Conservation (phyloP, 805 yeast species). For the Pichia rugopelliculosa region DNA sequence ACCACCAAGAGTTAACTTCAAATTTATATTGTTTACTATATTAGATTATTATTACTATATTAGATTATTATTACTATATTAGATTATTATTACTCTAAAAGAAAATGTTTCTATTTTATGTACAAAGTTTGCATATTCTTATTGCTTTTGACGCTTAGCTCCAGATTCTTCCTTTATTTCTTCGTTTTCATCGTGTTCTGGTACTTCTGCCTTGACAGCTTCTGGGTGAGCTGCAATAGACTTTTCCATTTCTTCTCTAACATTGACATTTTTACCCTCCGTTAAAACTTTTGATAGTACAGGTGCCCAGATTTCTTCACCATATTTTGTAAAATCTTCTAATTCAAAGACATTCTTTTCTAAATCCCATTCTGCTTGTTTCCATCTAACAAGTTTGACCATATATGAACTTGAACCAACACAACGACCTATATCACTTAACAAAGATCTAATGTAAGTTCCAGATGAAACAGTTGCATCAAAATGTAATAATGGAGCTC, state of each 20-base stretch:
- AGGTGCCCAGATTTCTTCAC: slow-evolving; percentile 62
- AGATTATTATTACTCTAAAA: no score
- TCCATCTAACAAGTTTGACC: slow-evolving; percentile 68
- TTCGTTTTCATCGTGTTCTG: slow-evolving; percentile 4
- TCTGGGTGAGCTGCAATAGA: slow-evolving; percentile 20
- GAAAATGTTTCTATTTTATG: neutral
- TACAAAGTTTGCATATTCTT: neutral
- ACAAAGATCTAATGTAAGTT: slow-evolving; percentile 82
- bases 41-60: no score
- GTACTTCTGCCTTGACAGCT: slow-evolving; percentile 5
- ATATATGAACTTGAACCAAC: slow-evolving; percentile 78
- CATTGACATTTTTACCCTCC: slow-evolving; percentile 32
- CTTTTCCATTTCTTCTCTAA: slow-evolving; percentile 31
- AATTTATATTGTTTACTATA: neutral
- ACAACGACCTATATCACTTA: slow-evolving; percentile 84
- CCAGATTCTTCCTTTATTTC: neutral
- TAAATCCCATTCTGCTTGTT: slow-evolving; percentile 82
- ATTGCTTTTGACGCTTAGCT: slow-evolving; percentile 2
- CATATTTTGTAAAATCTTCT: slow-evolving; percentile 54
- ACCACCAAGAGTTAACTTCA: neutral
- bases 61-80: no score
- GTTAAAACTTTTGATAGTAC: slow-evolving; percentile 49
- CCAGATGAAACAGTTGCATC: slow-evolving; percentile 85
- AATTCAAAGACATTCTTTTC: slow-evolving; percentile 60
- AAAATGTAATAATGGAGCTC: slow-evolving; percentile 67